phyloP scores from a whole-genome alignment of 1,284 basidiomycete genomes.

The Tausonia pullulans region DNA sequence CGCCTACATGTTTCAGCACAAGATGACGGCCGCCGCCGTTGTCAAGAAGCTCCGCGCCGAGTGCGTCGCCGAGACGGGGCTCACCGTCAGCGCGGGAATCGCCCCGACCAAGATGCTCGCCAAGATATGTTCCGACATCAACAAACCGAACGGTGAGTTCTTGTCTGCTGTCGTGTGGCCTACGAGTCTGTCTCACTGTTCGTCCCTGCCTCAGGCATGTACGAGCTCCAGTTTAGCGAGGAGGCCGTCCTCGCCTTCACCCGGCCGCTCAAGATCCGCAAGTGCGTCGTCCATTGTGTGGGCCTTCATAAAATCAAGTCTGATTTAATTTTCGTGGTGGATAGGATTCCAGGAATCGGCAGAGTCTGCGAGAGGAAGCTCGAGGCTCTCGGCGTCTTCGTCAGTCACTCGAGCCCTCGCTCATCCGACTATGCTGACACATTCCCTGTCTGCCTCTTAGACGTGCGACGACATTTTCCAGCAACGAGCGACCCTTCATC shows the following conservation, averaged over 20 bases:
- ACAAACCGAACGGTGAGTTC: conserved; percentile 90
- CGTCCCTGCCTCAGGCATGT: too few relatives aligned
- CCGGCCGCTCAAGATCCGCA: conserved; percentile 60
- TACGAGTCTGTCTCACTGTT: too few relatives aligned
- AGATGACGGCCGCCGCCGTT: conserved; percentile 54
- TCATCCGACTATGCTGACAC: background rate
- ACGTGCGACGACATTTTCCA: conserved; percentile 76
- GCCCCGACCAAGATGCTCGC: conserved; percentile 76
- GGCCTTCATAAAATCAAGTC: background rate
- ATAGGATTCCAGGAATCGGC: conserved; percentile 23
- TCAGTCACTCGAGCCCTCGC: background rate
- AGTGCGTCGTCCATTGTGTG: conserved; percentile 27
- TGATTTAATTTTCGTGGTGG: too few relatives aligned
- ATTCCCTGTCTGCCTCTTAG: conserved; percentile 31
- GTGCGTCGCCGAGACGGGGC: conserved; percentile 60
- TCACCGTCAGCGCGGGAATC: conserved; percentile 87
- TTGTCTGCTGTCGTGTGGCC: too few relatives aligned
- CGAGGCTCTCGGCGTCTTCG: conserved; percentile 23
- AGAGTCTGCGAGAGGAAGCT: conserved; percentile 26
- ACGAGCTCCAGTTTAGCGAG: conserved; percentile 52
- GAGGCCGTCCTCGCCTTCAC: conserved; percentile 61
- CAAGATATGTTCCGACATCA: conserved; percentile 93
- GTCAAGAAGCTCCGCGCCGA: conserved; percentile 61
- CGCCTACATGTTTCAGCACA: conserved; percentile 55
- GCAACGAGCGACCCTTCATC: conserved; percentile 54